Evolutionary conservation across 2,329 filamentous ascomycete genomes (phyloP).

Genomic region (Rhexocercosporidium sp.): DNA sequence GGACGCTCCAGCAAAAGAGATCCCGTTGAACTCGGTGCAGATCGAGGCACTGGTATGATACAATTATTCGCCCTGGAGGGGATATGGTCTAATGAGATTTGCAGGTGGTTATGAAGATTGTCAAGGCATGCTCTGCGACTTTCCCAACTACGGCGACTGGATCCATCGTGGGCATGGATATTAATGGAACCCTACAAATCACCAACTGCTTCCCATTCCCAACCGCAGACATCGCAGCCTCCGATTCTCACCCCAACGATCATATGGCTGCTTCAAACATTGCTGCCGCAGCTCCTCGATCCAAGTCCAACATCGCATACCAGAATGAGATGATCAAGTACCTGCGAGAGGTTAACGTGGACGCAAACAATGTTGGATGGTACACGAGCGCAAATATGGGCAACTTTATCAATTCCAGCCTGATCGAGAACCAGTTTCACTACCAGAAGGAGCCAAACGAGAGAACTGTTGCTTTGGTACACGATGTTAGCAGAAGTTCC

Average conservation of each 20-base stretch:
- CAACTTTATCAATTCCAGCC: slow-evolving; percentile 93
- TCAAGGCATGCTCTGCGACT: slow-evolving; percentile 87
- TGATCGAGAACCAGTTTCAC: slow-evolving; percentile 97
- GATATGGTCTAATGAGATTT: slow-evolving; percentile 33
- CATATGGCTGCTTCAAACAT: slow-evolving; percentile 67
- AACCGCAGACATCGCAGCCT: slow-evolving; percentile 71
- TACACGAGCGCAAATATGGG: slow-evolving; percentile 99
- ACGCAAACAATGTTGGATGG: slow-evolving; percentile 98
- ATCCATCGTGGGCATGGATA: slow-evolving; percentile 92
- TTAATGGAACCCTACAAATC: slow-evolving; percentile 79
- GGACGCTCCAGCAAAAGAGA: slow-evolving; percentile 63
- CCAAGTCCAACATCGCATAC: slow-evolving; percentile 87
- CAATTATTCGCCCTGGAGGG: slow-evolving; percentile 41
- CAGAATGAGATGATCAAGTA: slow-evolving; percentile 98
- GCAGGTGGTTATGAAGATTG: slow-evolving; percentile 96
- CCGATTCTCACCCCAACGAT: slow-evolving; percentile 76
- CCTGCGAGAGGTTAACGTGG: slow-evolving; percentile 95
- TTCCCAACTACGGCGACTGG: slow-evolving; percentile 92
- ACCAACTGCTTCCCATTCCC: slow-evolving; percentile 97
- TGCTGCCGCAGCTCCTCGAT: slow-evolving; percentile 86
- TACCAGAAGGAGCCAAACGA: slow-evolving; percentile 95
- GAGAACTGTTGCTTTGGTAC: slow-evolving; percentile 84
- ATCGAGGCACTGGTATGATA: slow-evolving; percentile 87
- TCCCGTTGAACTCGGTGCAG: slow-evolving; percentile 84
- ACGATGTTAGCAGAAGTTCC: slow-evolving; percentile 93